Conservation (phyloP, 2,329 filamentous ascomycete species). For the Cytospora schulzeri region DNA sequence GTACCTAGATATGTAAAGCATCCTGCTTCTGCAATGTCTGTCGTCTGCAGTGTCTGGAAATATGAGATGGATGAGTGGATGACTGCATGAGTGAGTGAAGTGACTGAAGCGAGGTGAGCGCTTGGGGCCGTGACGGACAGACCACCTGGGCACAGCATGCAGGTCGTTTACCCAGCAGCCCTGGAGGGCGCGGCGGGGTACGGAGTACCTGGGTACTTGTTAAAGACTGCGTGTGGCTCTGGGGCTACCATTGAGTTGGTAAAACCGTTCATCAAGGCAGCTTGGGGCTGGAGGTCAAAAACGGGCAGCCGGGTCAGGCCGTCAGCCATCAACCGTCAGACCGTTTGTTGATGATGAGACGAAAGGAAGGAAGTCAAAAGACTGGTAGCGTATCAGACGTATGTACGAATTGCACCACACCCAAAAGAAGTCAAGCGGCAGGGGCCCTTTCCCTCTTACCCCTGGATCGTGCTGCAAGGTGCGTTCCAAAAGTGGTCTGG, state of each 20-base stretch:
- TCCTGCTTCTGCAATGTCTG: background rate
- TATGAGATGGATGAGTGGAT: background rate
- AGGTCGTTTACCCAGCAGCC: too few species aligned
- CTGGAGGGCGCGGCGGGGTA: too few species aligned
- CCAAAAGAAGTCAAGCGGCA: background rate
- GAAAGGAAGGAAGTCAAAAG: background rate
- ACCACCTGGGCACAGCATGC: background rate
- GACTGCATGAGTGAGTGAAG: background rate
- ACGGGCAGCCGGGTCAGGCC: background rate
- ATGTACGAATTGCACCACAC: background rate
- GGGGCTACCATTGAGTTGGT: background rate
- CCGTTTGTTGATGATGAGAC: background rate
- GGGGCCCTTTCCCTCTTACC: constrained; percentile 6
- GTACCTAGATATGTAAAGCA: background rate
- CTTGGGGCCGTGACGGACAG: background rate
- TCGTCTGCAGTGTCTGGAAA: background rate
- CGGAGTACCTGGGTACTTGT: too few species aligned
- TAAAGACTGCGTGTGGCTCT: background rate
- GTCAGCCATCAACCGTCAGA: background rate
- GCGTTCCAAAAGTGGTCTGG: constrained; percentile 6
- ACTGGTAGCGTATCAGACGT: too few species aligned
- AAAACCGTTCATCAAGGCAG: background rate
- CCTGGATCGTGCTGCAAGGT: constrained; percentile 21
- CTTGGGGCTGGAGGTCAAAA: background rate
- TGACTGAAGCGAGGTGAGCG: background rate